These are phyloP conservation scores for Trypanosoma cruzi DNA, from an alignment of 208 protist species.

Conservation along the genomic window DNA sequence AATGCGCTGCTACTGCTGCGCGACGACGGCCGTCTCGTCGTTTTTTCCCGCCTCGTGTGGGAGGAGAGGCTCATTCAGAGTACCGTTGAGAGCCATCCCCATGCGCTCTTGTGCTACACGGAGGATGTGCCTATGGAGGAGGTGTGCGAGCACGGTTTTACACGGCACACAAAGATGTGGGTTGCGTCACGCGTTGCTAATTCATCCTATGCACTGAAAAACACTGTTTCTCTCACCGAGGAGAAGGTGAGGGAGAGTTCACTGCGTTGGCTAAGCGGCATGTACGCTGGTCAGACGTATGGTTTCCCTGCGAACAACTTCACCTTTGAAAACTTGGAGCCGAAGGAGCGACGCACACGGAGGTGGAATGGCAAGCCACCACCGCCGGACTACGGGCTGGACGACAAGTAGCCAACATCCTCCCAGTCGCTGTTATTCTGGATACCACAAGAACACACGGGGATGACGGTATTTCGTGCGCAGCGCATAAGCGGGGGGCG, in stretches of 20 bases:
- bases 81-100: conserved; percentile 67
- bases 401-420: conserved; percentile 23
- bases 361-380: conserved; percentile 48
- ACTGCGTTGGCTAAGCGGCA: conserved; percentile 74
- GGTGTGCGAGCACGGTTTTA: conserved; percentile 61
- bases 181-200: conserved; percentile 50
- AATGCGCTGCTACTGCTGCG: conserved; percentile 75
- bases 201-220: conserved; percentile 78
- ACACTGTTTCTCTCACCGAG: conserved; percentile 52
- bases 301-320: conserved; percentile 91
- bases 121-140: conserved; percentile 64
- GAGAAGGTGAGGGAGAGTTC: conserved; percentile 74
- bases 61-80: conserved; percentile 75
- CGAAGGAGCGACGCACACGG: conserved; percentile 44
- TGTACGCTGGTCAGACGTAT: conserved; percentile 78
- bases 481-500: background rate
- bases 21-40: conserved; percentile 70
- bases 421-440: background rate
- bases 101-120: conserved; percentile 79
- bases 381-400: conserved; percentile 67
- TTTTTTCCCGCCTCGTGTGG: conserved; percentile 73
- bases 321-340: conserved; percentile 70
- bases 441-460: background rate
- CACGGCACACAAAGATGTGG: conserved; percentile 88
- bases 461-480: background rate